Base-by-base conservation (phyloP, 495 filamentous ascomycete genomes). In the Niebla homalea region DNA sequence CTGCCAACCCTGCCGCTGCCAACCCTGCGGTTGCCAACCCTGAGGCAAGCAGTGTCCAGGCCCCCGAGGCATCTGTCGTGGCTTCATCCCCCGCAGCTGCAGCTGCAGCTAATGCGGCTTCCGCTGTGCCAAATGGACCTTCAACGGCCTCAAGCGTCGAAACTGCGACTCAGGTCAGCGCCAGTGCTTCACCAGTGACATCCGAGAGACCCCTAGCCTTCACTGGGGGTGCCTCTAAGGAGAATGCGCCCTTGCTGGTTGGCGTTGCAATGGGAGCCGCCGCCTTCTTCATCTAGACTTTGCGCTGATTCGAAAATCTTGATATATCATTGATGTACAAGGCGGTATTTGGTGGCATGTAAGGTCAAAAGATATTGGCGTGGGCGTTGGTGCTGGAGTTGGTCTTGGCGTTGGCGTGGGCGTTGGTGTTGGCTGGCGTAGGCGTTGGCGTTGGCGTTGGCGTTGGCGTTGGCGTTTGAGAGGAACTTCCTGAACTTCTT, bases 191-290 rank as follows among this genome's bases (percentile, higher is more conserved):
- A 15, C 19, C 43, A 21, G 43, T 5, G 43, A 25, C 43, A 21
- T 22, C 19, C 43, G 45, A 36, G 25, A 48, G 25, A 36, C 45
- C 45, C 36, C 45, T 48, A 8, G 45, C 45, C 10, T 48, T 48
- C 45, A 48, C 45, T 26, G 45, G 45, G 6, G 45, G 11, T 18
- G 45, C 45, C 11, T 16, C 45, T 26, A 48, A 48, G 45, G 32
- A 19, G 2, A 26, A 18, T 36, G 45, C 45, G 25, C 32, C 18
- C 26, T 36, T 36, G 11, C 6, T 35, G 3, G 25, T 22, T 15
- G 25, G 18, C 26, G 25, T 16, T 35, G 23, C 32, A 11, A 35
- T 18, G 5, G 45, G 15, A 36, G 25, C 29, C 20, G 7, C 20
- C 18, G 45, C 45, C 36, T 26, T 48, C 26, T 16, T 36, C 45